Evolutionary conservation across 768 basidiomycete genomes (phyloP).

Genomic region (Amanita pallidorosea): DNA sequence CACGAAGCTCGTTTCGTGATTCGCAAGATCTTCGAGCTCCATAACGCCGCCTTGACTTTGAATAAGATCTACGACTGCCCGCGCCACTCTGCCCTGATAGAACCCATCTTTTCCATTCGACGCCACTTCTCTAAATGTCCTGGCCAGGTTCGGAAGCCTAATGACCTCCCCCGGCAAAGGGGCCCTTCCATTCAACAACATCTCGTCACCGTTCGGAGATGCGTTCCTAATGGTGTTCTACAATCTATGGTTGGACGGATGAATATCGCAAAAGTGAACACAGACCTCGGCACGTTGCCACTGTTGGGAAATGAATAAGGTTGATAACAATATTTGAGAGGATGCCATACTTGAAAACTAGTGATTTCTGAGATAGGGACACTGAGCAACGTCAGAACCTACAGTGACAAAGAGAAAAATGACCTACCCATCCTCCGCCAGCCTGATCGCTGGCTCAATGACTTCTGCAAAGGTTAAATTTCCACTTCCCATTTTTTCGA

Average conservation of each 20-base stretch:
- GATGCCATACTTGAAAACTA: constrained; percentile 34
- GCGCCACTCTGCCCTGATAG: constrained; percentile 85
- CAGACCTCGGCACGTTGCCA: constrained; percentile 51
- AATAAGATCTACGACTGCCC: constrained; percentile 82
- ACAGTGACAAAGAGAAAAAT: neutral
- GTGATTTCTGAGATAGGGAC: constrained; percentile 84
- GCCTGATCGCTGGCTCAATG: constrained; percentile 78
- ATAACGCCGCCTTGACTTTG: constrained; percentile 85
- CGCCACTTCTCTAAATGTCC: constrained; percentile 73
- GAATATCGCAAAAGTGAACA: neutral
- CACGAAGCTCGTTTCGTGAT: constrained; percentile 68
- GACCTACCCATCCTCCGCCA: constrained; percentile 83
- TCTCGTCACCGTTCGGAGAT: constrained; percentile 77
- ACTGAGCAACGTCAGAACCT: constrained; percentile 23
- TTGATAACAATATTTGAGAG: neutral
- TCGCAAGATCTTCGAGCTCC: constrained; percentile 88
- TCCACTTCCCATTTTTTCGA: constrained; percentile 75
- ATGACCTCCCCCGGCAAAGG: constrained; percentile 82
- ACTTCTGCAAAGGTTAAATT: constrained; percentile 54
- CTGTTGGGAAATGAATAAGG: constrained; percentile 15
- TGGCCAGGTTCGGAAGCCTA: constrained; percentile 69
- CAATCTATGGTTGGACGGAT: neutral
- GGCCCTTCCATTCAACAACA: constrained; percentile 77
- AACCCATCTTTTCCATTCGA: constrained; percentile 84
- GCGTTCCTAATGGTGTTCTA: constrained; percentile 66